These are phyloP conservation scores for Lactifluus piperatus DNA, from an alignment of 768 basidiomycete species.

Conservation along the genomic window DNA sequence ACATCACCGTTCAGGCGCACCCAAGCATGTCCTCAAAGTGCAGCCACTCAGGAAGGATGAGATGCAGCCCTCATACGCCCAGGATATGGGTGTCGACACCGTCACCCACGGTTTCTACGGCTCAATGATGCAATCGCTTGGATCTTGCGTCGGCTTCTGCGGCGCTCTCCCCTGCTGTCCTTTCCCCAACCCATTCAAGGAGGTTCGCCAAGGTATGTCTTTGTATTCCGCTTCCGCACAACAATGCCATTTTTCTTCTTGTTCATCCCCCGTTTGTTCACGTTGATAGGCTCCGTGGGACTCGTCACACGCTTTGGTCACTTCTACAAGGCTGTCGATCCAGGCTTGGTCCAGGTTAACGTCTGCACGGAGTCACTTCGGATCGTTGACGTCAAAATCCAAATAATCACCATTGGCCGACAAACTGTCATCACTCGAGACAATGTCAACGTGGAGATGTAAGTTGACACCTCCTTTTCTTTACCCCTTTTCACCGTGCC, in stretches of 20 bases:
- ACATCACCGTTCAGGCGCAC: not conserved
- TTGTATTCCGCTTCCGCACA: not conserved
- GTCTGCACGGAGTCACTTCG: constrained; percentile 87
- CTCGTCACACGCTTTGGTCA: constrained; percentile 90
- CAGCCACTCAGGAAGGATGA: constrained; percentile 78
- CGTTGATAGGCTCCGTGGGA: constrained; percentile 68
- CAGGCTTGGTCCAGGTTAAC: constrained; percentile 86
- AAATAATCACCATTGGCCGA: constrained; percentile 79
- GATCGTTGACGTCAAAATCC: constrained; percentile 91
- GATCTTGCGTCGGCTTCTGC: constrained; percentile 51
- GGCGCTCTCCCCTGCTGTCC: constrained; percentile 84
- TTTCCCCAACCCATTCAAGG: constrained; percentile 75
- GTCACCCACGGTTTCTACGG: constrained; percentile 86
- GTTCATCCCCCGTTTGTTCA: constrained; percentile 18
- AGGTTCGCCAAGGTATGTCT: constrained; percentile 68
- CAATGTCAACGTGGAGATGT: constrained; percentile 95
- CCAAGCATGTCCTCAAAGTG: constrained; percentile 55
- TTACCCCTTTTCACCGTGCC: not conserved
- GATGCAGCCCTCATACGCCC: constrained; percentile 93
- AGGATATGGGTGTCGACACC: constrained; percentile 69
- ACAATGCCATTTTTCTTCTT: not conserved
- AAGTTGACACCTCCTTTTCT: constrained; percentile 26
- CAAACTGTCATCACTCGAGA: constrained; percentile 92
- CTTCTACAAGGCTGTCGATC: constrained; percentile 94
- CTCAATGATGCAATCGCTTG: constrained; percentile 65